phyloP scores from a whole-genome alignment of 2,329 filamentous ascomycete genomes.

The Xylariaceae sp. region DNA sequence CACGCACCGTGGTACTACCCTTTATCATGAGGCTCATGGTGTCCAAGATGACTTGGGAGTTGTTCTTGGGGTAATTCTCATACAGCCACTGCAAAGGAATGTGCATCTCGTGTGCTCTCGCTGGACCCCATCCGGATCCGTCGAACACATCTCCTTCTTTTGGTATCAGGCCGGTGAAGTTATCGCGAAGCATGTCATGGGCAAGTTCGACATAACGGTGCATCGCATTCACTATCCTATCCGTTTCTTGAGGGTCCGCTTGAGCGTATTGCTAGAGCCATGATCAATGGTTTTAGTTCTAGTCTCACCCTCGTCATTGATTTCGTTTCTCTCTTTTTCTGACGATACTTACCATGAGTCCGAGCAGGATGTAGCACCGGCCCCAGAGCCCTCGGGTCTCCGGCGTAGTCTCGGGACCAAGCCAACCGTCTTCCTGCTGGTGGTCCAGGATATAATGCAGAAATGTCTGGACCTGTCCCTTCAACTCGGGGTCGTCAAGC shows the following conservation, averaged over 20 bases:
- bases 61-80: constrained; percentile 30
- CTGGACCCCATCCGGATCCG: constrained; percentile 30
- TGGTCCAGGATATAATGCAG: constrained; percentile 43
- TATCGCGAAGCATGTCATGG: constrained; percentile 49
- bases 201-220: constrained; percentile 45
- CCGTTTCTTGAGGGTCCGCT: constrained; percentile 38
- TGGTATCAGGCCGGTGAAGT: constrained; percentile 45
- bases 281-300: constrained; percentile 4
- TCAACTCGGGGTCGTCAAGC: constrained; percentile 43
- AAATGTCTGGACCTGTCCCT: constrained; percentile 41
- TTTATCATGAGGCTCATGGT: constrained; percentile 44
- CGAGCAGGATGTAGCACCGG: constrained; percentile 45
- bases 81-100: constrained; percentile 36
- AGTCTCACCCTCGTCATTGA: not conserved
- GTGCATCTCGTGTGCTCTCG: constrained; percentile 35
- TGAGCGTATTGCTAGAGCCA: constrained; percentile 40
- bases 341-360: constrained; percentile 37
- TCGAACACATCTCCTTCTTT: constrained; percentile 39
- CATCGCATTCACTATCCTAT: constrained; percentile 43
- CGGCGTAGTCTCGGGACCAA: constrained; percentile 44
- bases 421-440: constrained; percentile 51
- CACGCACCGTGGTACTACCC: constrained; percentile 33
- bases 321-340: not conserved
- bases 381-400: constrained; percentile 47
- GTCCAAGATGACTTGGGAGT: constrained; percentile 33